A percentile compares a stretch with the other conserved stretches of the same genome.
phyloP scores from a whole-genome alignment of 495 filamentous ascomycete species.

The Chaetomium tenue region DNA sequence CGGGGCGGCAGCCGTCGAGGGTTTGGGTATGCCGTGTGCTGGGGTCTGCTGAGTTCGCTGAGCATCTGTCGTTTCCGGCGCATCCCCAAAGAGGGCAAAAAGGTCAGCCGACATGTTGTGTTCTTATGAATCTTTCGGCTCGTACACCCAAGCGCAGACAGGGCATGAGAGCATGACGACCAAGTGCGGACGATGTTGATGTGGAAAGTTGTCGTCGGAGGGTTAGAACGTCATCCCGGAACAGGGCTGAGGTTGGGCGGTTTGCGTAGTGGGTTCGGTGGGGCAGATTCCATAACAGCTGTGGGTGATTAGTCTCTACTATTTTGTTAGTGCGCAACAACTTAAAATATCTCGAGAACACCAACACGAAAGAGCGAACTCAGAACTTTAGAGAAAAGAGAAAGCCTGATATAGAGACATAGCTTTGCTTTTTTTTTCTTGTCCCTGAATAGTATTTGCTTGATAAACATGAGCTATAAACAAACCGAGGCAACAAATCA shows the following conservation, averaged over 20 bases:
- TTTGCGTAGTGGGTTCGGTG: background rate
- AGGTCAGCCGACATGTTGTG: conserved; percentile 70
- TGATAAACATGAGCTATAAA: too few relatives aligned
- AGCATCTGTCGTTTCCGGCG: conserved; percentile 27
- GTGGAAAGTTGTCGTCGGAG: background rate
- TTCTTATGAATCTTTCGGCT: background rate
- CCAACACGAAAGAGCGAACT: too few relatives aligned
- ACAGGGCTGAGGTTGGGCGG: conserved; percentile 11
- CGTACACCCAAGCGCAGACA: background rate
- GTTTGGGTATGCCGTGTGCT: conserved; percentile 15
- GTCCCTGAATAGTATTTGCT: too few relatives aligned
- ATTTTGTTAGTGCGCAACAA: too few relatives aligned
- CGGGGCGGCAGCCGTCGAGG: conserved; percentile 4
- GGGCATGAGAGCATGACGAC: background rate
- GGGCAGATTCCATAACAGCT: background rate
- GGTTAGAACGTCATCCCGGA: background rate
- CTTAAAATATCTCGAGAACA: too few relatives aligned
- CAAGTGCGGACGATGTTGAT: background rate
- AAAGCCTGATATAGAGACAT: too few relatives aligned
- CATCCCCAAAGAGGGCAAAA: conserved; percentile 65
- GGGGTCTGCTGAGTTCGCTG: conserved; percentile 32
- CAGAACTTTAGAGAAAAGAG: too few relatives aligned
- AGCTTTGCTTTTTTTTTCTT: too few relatives aligned
- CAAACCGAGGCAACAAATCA: too few relatives aligned
- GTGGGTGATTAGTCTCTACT: too few relatives aligned